phyloP scores from a whole-genome alignment of 345 rosid species.

The Citrus cavaleriei region DNA sequence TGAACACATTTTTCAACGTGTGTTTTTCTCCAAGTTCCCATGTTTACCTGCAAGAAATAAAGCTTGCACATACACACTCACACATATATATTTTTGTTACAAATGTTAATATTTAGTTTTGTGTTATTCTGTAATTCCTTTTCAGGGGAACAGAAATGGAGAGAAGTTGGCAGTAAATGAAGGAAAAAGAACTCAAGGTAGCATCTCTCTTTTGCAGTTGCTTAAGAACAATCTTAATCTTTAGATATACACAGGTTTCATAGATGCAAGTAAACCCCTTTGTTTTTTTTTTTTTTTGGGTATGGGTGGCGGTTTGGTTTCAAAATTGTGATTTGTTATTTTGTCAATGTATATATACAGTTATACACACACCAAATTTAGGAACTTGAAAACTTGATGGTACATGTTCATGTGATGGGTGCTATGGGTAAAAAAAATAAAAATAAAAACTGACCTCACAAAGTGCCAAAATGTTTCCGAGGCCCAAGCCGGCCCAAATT shows the following conservation, averaged over 20 bases:
- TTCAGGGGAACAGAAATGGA: slow-evolving; percentile 58
- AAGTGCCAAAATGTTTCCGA: background rate
- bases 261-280: background rate
- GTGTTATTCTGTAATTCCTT: background rate
- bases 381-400: background rate
- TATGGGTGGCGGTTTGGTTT: background rate
- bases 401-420: background rate
- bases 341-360: too few relatives aligned
- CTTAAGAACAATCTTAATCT: slow-evolving; percentile 47
- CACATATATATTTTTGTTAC: background rate
- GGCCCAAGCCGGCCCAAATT: background rate
- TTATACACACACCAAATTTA: too few relatives aligned
- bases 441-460: background rate
- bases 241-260: slow-evolving; percentile 6
- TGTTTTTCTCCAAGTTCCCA: background rate
- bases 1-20: background rate
- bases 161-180: slow-evolving; percentile 36
- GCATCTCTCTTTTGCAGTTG: slow-evolving; percentile 52
- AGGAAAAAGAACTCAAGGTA: slow-evolving; percentile 64
- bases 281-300: background rate
- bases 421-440: background rate
- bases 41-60: background rate
- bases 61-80: background rate
- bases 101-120: background rate
- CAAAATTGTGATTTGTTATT: background rate